phyloP scores from a whole-genome alignment of 2,329 filamentous ascomycete species.

The Xylariaceae sp. region DNA sequence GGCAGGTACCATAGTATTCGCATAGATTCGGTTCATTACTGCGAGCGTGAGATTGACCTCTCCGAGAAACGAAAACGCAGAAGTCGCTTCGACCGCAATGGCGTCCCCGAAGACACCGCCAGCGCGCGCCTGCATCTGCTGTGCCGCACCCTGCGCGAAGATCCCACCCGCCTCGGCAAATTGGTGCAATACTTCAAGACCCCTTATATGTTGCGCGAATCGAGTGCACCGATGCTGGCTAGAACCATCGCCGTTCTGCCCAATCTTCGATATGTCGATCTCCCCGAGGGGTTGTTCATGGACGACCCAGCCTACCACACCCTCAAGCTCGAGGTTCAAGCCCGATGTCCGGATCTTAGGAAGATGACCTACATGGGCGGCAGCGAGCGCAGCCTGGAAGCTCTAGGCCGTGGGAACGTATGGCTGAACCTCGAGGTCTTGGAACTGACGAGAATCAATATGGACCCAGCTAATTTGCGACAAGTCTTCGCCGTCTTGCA shows the following conservation, averaged over 20 bases:
- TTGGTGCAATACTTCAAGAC: constrained; percentile 78
- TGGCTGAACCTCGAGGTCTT: constrained; percentile 72
- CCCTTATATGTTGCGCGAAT: constrained; percentile 92
- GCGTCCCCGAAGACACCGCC: constrained; percentile 75
- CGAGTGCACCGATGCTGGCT: constrained; percentile 77
- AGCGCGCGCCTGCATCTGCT: constrained; percentile 72
- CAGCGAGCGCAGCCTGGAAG: constrained; percentile 71
- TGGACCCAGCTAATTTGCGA: constrained; percentile 68
- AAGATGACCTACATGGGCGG: constrained; percentile 85
- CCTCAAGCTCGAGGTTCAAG: constrained; percentile 79
- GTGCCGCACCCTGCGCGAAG: constrained; percentile 76
- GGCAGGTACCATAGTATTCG: constrained; percentile 80
- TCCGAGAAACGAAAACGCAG: constrained; percentile 73
- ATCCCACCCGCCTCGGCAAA: constrained; percentile 62
- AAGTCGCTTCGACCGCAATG: constrained; percentile 70
- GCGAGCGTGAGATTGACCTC: constrained; percentile 76
- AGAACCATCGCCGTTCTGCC: constrained; percentile 80
- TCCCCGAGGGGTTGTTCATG: constrained; percentile 81
- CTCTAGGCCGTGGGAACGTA: constrained; percentile 58
- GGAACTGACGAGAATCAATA: constrained; percentile 62
- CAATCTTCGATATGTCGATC: constrained; percentile 82
- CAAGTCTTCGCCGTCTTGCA: constrained; percentile 65
- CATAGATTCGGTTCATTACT: constrained; percentile 93
- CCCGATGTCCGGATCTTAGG: constrained; percentile 74
- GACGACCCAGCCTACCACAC: constrained; percentile 73